Conservation (phyloP, 345 rosid species). For the Abelmoschus esculentus region DNA sequence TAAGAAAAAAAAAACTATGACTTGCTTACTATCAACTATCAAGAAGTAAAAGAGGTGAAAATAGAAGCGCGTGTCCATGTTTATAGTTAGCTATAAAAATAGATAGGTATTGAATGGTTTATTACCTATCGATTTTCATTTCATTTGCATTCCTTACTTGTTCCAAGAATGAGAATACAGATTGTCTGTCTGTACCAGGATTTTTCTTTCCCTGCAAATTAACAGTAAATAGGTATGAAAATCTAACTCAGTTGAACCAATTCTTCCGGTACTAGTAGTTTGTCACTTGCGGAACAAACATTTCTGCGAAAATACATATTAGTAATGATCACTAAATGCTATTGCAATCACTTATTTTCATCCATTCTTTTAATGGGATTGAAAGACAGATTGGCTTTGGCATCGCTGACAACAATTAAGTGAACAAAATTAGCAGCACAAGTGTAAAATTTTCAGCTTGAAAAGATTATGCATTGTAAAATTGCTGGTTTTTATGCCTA, state of each 20-base stretch:
- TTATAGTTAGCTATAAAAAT: not conserved
- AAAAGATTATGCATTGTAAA: not conserved
- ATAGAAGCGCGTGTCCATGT: not conserved
- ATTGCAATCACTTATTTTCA: not conserved
- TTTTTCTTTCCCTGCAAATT: conserved; percentile 60
- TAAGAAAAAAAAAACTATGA: no score
- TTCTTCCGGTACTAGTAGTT: not conserved
- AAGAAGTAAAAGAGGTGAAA: no score
- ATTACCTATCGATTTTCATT: conserved; percentile 66
- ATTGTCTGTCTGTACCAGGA: conserved; percentile 47
- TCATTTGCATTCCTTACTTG: conserved; percentile 53
- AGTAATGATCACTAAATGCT: not conserved
- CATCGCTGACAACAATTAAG: not conserved
- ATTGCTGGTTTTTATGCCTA: not conserved
- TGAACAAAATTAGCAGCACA: not conserved
- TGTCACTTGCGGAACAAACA: not conserved
- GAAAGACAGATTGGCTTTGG: not conserved
- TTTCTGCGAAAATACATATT: not conserved
- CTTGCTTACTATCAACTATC: no score
- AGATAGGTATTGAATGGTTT: not conserved
- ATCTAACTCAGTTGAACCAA: not conserved
- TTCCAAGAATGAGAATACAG: conserved; percentile 43
- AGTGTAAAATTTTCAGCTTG: not conserved
- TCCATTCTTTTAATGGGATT: not conserved
- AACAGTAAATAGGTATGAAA: conserved; percentile 5